A percentile compares a stretch with the other conserved stretches of the same genome.
Conservation (phyloP, 805 yeast genomes). For the Yarrowia phangngaensis region DNA sequence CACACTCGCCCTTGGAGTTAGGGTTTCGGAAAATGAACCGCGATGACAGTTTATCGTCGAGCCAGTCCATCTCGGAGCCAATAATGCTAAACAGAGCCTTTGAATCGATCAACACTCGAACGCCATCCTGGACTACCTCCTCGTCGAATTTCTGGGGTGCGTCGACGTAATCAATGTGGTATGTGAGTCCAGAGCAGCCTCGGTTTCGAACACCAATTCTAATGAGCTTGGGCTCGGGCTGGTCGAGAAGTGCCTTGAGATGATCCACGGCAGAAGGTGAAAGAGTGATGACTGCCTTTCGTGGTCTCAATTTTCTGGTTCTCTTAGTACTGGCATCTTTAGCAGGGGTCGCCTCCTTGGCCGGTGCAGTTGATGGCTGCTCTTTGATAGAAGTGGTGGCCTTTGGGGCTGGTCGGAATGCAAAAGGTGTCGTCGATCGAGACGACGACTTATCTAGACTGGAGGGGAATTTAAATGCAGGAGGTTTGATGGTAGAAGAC, state of each 20-base stretch:
- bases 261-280: conserved; percentile 74
- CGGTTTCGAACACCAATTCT: conserved; percentile 92
- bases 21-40: conserved; percentile 93
- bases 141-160: conserved; percentile 95
- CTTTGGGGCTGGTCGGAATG: conserved; percentile 19
- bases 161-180: conserved; percentile 84
- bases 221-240: conserved; percentile 78
- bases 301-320: conserved; percentile 65
- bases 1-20: conserved; percentile 96
- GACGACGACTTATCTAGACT: conserved; percentile 15
- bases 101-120: conserved; percentile 87
- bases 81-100: conserved; percentile 93
- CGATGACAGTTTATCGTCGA: conserved; percentile 84
- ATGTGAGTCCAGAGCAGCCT: conserved; percentile 94
- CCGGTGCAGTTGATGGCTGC: neutral
- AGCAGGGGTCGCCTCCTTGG: conserved; percentile 29
- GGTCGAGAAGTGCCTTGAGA: conserved; percentile 59
- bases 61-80: conserved; percentile 98
- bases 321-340: conserved; percentile 40
- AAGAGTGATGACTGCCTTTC: conserved; percentile 84
- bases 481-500: conserved; percentile 12
- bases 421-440: conserved; percentile 19
- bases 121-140: conserved; percentile 85
- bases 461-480: conserved; percentile 26
- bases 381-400: too few relatives aligned